These are phyloP conservation scores for Maudiozyma humilis DNA, from an alignment of 1,139 yeast species.

Conservation along the genomic window DNA sequence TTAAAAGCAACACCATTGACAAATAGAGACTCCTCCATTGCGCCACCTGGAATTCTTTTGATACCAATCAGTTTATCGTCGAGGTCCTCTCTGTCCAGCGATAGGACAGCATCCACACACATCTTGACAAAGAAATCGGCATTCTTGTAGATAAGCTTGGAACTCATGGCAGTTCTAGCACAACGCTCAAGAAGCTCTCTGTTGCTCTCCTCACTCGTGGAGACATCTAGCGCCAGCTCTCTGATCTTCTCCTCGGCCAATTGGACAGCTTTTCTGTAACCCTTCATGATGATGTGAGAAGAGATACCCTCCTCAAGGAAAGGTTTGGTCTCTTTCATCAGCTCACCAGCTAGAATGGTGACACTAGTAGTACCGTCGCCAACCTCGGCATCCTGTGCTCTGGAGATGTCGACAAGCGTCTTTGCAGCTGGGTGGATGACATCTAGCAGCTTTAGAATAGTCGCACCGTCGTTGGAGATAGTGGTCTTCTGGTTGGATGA, in stretches of 20 bases:
- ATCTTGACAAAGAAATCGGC: slow-evolving; percentile 84
- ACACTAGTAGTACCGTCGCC: slow-evolving; percentile 99
- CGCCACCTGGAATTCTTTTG: slow-evolving; percentile 93
- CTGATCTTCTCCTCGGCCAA: slow-evolving; percentile 66
- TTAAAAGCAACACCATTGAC: slow-evolving; percentile 95
- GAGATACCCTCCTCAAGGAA: slow-evolving; percentile 95
- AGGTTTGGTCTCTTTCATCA: slow-evolving; percentile 78
- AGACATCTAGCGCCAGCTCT: slow-evolving; percentile 68
- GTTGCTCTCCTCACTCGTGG: slow-evolving; percentile 32
- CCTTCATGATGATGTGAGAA: slow-evolving; percentile 79
- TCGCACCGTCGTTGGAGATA: slow-evolving; percentile 96
- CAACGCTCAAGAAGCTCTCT: slow-evolving; percentile 80
- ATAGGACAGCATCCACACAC: slow-evolving; percentile 92
- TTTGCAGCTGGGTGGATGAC: slow-evolving; percentile 98
- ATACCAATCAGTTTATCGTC: slow-evolving; percentile 90
- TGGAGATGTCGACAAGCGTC: slow-evolving; percentile 85
- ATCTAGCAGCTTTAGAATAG: slow-evolving; percentile 82
- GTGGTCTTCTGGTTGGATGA: slow-evolving; percentile 79
- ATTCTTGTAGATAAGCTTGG: slow-evolving; percentile 82
- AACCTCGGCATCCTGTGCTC: slow-evolving; percentile 97
- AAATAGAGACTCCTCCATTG: slow-evolving; percentile 85
- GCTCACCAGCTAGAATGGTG: slow-evolving; percentile 87
- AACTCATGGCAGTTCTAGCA: slow-evolving; percentile 96
- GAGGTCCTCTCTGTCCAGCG: slow-evolving; percentile 74
- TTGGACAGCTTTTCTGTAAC: slow-evolving; percentile 73